A percentile compares a stretch with the other conserved stretches of the same genome.
Conservation (phyloP, 2,329 filamentous ascomycete species). For the Phyllosticta ampelicida region DNA sequence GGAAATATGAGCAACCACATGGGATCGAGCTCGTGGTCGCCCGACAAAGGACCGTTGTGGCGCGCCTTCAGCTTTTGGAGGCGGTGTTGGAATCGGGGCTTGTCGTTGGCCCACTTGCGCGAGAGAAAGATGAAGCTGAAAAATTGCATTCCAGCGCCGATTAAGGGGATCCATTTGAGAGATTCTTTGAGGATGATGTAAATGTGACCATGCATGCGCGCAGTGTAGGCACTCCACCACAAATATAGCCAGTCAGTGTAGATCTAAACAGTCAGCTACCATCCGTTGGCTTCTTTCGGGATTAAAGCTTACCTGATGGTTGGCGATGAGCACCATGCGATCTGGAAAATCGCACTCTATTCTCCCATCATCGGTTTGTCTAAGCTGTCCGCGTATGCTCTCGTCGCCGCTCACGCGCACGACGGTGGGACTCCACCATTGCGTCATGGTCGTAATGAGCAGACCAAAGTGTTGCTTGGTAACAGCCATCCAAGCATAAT, state of each 20-base stretch:
- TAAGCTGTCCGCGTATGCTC: conserved; percentile 65
- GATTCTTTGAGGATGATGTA: conserved; percentile 89
- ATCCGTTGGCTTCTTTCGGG: neutral
- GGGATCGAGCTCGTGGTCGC: conserved; percentile 48
- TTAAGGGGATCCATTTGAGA: conserved; percentile 68
- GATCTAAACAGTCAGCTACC: conserved; percentile 37
- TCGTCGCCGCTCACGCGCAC: conserved; percentile 75
- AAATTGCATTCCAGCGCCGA: conserved; percentile 75
- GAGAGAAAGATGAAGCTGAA: conserved; percentile 88
- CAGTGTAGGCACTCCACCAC: conserved; percentile 83
- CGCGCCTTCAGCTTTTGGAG: conserved; percentile 56
- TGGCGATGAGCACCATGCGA: conserved; percentile 70
- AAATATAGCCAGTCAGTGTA: conserved; percentile 88
- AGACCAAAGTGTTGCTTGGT: conserved; percentile 80
- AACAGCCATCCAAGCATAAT: conserved; percentile 74
- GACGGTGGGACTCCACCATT: conserved; percentile 72
- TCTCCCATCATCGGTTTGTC: conserved; percentile 55
- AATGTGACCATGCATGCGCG: conserved; percentile 69
- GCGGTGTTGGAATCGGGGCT: conserved; percentile 61
- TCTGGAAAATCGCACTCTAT: conserved; percentile 71
- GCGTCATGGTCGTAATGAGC: conserved; percentile 65
- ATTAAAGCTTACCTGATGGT: conserved; percentile 56
- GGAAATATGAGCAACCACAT: conserved; percentile 90
- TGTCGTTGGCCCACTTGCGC: conserved; percentile 77
- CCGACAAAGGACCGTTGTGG: conserved; percentile 28